A percentile compares a stretch with the other conserved stretches of the same genome.
These are phyloP conservation scores for Emericellopsis terricola DNA, from an alignment of 495 filamentous ascomycete genomes.

Conservation along the genomic window DNA sequence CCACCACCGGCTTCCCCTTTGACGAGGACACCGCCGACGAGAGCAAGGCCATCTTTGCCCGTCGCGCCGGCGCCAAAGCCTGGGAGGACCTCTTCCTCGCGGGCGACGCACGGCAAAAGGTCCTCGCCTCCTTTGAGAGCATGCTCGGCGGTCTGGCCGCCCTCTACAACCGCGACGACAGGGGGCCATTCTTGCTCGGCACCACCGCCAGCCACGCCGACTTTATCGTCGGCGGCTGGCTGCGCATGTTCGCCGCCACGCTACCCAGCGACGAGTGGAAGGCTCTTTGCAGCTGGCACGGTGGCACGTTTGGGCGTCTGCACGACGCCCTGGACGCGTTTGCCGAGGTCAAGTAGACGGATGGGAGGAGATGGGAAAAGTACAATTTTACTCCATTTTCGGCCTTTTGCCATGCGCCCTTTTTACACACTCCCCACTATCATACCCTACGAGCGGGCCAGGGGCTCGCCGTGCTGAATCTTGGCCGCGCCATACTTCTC, in stretches of 20 bases:
- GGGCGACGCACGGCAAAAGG: constrained; percentile 23
- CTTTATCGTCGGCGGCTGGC: constrained; percentile 42
- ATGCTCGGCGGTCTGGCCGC: constrained; percentile 24
- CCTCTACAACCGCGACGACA: constrained; percentile 16
- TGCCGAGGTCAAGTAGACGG: background rate
- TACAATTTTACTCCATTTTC: background rate
- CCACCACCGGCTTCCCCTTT: constrained; percentile 17
- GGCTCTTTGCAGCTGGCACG: constrained; percentile 31
- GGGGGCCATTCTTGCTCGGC: constrained; percentile 34
- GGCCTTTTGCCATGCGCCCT: background rate
- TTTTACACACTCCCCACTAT: background rate
- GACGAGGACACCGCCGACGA: constrained; percentile 23
- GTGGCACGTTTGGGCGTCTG: constrained; percentile 25
- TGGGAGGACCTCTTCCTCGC: constrained; percentile 28
- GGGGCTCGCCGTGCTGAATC: constrained; percentile 37
- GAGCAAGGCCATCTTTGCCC: constrained; percentile 24
- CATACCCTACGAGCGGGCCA: constrained; percentile 14
- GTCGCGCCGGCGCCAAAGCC: constrained; percentile 20
- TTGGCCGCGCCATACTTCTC: constrained; percentile 75
- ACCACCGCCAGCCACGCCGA: constrained; percentile 36
- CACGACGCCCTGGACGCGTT: constrained; percentile 22
- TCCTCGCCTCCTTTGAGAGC: constrained; percentile 16
- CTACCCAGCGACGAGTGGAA: constrained; percentile 30
- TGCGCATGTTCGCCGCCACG: constrained; percentile 22
- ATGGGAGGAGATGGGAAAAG: too few relatives aligned